phyloP scores from a whole-genome alignment of 1,139 yeast species.

The Hyphopichia fennica region DNA sequence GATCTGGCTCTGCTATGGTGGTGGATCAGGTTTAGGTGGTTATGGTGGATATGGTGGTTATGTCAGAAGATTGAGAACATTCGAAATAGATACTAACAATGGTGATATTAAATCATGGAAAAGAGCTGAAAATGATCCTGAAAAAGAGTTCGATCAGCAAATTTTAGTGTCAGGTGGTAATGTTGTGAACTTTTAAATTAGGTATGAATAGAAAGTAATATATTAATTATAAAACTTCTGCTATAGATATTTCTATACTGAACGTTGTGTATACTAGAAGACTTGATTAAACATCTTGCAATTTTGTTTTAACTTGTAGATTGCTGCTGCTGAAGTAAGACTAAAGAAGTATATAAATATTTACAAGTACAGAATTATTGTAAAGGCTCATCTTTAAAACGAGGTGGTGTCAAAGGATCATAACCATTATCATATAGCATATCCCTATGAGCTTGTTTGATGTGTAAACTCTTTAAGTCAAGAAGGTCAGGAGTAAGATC shows the following conservation, averaged over 20 bases:
- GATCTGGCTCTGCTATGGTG: conserved; percentile 91
- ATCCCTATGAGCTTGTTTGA: conserved; percentile 8
- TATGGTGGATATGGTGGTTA: conserved; percentile 90
- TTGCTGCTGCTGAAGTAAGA: not conserved
- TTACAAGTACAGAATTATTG: not conserved
- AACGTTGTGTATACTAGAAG: not conserved
- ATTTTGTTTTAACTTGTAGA: not conserved
- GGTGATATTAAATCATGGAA: conserved; percentile 73
- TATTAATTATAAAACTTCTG: too few species aligned
- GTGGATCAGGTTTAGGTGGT: conserved; percentile 93
- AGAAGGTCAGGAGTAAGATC: conserved; percentile 9
- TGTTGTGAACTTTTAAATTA: conserved; percentile 18
- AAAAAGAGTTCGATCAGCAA: conserved; percentile 55
- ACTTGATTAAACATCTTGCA: not conserved
- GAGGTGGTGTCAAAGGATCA: conserved; percentile 13
- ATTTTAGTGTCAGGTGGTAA: conserved; percentile 52
- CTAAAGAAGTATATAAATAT: not conserved
- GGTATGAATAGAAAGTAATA: not conserved
- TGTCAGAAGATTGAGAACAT: conserved; percentile 70
- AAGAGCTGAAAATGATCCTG: conserved; percentile 56
- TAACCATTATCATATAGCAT: conserved; percentile 11
- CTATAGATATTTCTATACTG: not conserved
- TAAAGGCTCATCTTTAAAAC: conserved; percentile 8
- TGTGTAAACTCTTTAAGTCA: conserved; percentile 9
- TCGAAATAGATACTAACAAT: conserved; percentile 57